Percentiles rank a stretch among this genome's conserved stretches.
Conservation (phyloP, 371 early-diverging fungal species). For the Mortierella sp. region DNA sequence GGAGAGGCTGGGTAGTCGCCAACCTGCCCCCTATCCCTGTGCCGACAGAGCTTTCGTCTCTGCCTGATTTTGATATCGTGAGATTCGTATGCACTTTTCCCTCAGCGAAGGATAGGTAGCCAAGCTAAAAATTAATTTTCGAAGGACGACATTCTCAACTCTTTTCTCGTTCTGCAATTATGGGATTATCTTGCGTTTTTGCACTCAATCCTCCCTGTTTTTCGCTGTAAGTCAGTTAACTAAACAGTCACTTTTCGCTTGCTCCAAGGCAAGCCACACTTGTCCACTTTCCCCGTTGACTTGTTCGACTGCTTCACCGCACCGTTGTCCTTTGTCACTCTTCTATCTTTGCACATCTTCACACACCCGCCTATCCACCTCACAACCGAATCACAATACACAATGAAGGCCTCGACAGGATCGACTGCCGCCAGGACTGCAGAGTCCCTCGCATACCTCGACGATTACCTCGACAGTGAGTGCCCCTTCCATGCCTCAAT, state of each 20-base stretch:
- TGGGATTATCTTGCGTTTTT: neutral
- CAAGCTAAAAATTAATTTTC: neutral
- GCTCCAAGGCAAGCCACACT: too few relatives aligned
- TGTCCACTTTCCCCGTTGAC: neutral
- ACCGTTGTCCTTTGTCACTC: neutral
- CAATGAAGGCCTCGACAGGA: conserved; percentile 56
- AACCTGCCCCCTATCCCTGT: neutral
- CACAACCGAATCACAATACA: neutral
- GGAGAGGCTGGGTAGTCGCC: conserved; percentile 19
- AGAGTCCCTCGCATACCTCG: conserved; percentile 76
- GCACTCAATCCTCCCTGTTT: neutral
- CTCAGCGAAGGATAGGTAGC: conserved; percentile 59
- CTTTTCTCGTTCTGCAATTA: neutral
- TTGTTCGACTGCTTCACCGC: too few relatives aligned
- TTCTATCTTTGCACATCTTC: neutral
- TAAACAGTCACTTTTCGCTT: too few relatives aligned
- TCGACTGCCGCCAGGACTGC: conserved; percentile 41
- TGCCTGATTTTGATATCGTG: conserved; percentile 29
- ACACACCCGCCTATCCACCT: neutral
- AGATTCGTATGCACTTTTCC: conserved; percentile 60
- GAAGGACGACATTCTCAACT: neutral
- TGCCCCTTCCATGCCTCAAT: neutral
- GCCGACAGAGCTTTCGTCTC: conserved; percentile 30
- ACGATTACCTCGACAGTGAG: conserved; percentile 92
- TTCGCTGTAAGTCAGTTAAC: too few relatives aligned